These are phyloP conservation scores for Amylocarpus encephaloides DNA, from an alignment of 2,329 filamentous ascomycete genomes.

Conservation along the genomic window DNA sequence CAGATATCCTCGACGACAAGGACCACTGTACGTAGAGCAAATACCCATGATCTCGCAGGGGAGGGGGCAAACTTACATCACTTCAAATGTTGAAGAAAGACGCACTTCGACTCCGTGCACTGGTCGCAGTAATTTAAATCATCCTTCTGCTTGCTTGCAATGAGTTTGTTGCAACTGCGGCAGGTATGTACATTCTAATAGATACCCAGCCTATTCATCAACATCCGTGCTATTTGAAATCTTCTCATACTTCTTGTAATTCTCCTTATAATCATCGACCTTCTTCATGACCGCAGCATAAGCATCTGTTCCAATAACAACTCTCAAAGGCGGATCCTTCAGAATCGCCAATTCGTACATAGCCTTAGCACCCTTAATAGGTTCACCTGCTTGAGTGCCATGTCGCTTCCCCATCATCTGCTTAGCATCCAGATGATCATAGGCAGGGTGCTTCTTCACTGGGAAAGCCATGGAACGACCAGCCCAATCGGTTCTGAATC, in stretches of 20 bases:
- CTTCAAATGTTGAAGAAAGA: too few species aligned
- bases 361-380: slow-evolving; percentile 41
- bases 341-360: slow-evolving; percentile 50
- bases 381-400: slow-evolving; percentile 35
- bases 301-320: slow-evolving; percentile 48
- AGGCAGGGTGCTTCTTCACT: slow-evolving; percentile 37
- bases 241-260: slow-evolving; percentile 28
- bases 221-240: slow-evolving; percentile 19
- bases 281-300: slow-evolving; percentile 43
- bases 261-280: slow-evolving; percentile 42
- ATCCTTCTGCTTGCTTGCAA: too few species aligned
- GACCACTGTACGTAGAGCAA: too few species aligned
- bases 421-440: slow-evolving; percentile 42
- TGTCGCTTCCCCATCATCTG: slow-evolving; percentile 34
- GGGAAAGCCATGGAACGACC: slow-evolving; percentile 35
- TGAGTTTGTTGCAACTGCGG: too few species aligned
- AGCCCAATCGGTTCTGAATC: slow-evolving; percentile 36
- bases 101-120: too few species aligned
- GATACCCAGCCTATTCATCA: not conserved
- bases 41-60: too few species aligned
- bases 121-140: too few species aligned
- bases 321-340: slow-evolving; percentile 45
- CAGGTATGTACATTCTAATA: too few species aligned
- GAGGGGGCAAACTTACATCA: too few species aligned
- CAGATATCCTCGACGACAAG: too few species aligned